Evolutionary conservation across 2,329 filamentous ascomycete species (phyloP).

Genomic region (Apiospora phragmitis): DNA sequence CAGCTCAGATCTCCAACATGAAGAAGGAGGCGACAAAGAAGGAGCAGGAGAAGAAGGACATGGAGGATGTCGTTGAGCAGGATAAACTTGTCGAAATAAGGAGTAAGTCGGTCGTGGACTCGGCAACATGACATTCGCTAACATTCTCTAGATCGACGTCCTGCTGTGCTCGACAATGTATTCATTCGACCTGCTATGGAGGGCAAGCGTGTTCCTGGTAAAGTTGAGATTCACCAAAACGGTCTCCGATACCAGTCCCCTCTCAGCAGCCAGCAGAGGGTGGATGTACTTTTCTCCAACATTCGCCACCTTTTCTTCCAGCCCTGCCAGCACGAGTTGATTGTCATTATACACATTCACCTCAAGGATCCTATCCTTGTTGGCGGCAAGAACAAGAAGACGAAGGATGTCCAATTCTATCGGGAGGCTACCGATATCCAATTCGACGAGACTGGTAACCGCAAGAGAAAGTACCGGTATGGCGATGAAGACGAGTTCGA

Average conservation of each 20-base stretch:
- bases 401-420: constrained; percentile 98
- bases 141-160: constrained; percentile 74
- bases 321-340: constrained; percentile 91
- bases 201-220: constrained; percentile 92
- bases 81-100: constrained; percentile 95
- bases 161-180: constrained; percentile 87
- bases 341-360: constrained; percentile 97
- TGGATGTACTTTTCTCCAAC: constrained; percentile 96
- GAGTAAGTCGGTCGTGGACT: constrained; percentile 56
- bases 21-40: constrained; percentile 90
- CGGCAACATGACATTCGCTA: constrained; percentile 32
- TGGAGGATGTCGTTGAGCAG: constrained; percentile 98
- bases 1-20: constrained; percentile 91
- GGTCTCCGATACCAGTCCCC: constrained; percentile 93
- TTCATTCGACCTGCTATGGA: constrained; percentile 95
- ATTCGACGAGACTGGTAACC: constrained; percentile 97
- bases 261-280: constrained; percentile 75
- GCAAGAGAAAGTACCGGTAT: constrained; percentile 95
- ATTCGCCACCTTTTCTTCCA: constrained; percentile 99
- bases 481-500: constrained; percentile 99
- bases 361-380: constrained; percentile 98
- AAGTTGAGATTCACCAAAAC: constrained; percentile 97
- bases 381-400: constrained; percentile 89
- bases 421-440: constrained; percentile 97
- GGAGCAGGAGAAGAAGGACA: constrained; percentile 98